Base-by-base conservation (phyloP, 1,284 basidiomycete species). In the Xerocomus nothofagi region DNA sequence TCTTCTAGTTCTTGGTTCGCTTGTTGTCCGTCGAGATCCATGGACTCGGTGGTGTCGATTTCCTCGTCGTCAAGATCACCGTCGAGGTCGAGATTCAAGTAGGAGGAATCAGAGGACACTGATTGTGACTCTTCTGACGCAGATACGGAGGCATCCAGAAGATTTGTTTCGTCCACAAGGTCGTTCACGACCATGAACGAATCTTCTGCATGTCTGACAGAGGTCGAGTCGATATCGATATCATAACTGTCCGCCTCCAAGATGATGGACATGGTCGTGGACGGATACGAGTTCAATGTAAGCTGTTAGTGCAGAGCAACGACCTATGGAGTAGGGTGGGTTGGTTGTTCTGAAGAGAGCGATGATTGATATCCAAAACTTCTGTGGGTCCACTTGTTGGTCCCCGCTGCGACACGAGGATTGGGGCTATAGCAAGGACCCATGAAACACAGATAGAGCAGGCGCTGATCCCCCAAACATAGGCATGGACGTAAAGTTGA, bases 401-500 rank as follows among this genome's bases (percentile, higher is more conserved):
- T 39, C 32, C 34, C 49, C 15, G 39, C 14, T 17, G 17, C 20
- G 21, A 44, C 51, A 53, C 8, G 46, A 44, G 55, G 51, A 39
- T 15, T 12, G 15, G 14, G 11, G 24, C n/a, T 26, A 39, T 11
- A 36, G 10, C 33, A n/a, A 38, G 17, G 1, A 0, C 10, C 37
- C 40, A 44, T 55, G 23, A 12, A n/a, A 26, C 15, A 11, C 11
- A 15, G 32, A 58, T n/a, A 11, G 23, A 24, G 32, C 17, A 18
- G 23, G n/a, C 43, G 50, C 42, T 9, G 2, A 63, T 51, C 52
- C 6, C 46, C 47, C 58, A 56, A 52, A 63, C 31, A 49, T 51
- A 32, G 62, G 23, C 45, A 61, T 53, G 48, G 34, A 39, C 62
- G 62, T 58, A 62, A 66, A 59, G 41, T 30, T 32, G 30, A 26